A percentile compares a stretch with the other conserved stretches of the same genome.
phyloP scores from a whole-genome alignment of 148 eudicot genomes.

The Vaccinium darrowii region DNA sequence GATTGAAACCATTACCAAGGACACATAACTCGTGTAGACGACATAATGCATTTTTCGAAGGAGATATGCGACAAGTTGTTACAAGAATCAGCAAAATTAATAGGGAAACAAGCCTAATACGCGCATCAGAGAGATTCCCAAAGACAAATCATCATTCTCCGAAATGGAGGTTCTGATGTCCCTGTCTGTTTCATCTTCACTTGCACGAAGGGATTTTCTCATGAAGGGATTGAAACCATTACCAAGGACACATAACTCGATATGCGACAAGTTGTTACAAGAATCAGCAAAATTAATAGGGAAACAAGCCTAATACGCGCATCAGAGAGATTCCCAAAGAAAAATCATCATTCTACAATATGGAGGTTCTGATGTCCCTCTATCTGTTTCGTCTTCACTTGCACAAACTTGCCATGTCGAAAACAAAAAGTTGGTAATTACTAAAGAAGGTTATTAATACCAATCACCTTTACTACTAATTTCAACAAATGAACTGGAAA shows the following conservation, averaged over 20 bases:
- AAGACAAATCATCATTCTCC: slow-evolving; percentile 28
- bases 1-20: background rate
- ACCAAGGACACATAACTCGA: background rate
- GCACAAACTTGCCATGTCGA: background rate
- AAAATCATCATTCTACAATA: slow-evolving; percentile 25
- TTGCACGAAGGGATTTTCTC: too few relatives aligned
- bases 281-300: background rate
- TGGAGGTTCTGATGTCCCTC: slow-evolving; percentile 33
- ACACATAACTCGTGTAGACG: background rate
- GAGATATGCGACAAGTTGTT: background rate
- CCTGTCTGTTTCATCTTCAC: slow-evolving; percentile 35
- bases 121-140: slow-evolving; percentile 44
- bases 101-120: background rate
- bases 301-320: slow-evolving; percentile 7
- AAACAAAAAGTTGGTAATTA: background rate
- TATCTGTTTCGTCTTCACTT: slow-evolving; percentile 29
- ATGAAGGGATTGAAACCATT: background rate
- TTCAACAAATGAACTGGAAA: background rate
- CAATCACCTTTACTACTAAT: background rate
- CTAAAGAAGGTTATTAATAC: background rate
- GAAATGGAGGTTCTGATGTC: slow-evolving; percentile 25
- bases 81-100: background rate
- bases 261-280: background rate
- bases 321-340: slow-evolving; percentile 41
- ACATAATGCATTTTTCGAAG: too few relatives aligned